Conservation (phyloP, 179 eudicot species). For the Drosera spatulata region DNA sequence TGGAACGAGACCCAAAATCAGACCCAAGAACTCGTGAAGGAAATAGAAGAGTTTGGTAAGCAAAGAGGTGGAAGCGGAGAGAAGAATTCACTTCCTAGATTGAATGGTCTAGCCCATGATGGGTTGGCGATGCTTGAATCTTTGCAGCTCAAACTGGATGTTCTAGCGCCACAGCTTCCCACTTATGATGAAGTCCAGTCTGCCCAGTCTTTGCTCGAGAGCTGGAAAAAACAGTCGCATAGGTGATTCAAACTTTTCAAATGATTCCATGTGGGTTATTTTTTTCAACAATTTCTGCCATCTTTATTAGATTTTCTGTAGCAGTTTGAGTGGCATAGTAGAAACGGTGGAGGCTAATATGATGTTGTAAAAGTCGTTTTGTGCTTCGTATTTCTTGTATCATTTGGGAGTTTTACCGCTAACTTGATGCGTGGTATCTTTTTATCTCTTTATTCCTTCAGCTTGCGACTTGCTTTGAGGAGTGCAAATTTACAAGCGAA, state of each 20-base stretch:
- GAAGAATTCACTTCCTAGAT: conserved; percentile 63
- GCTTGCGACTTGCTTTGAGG: conserved; percentile 63
- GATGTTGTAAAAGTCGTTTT: no score
- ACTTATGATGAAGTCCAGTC: conserved; percentile 43
- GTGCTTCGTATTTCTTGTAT: not conserved
- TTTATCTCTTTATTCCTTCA: conserved; percentile 13
- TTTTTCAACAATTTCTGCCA: no score
- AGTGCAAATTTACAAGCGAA: conserved; percentile 87
- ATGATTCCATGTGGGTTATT: not conserved
- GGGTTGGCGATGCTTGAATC: conserved; percentile 48
- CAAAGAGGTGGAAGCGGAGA: conserved; percentile 17
- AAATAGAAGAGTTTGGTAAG: conserved; percentile 62
- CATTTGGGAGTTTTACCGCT: not conserved
- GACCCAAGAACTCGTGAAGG: conserved; percentile 41
- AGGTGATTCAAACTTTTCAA: conserved; percentile 23
- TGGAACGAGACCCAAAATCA: conserved; percentile 52
- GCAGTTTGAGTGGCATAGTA: no score
- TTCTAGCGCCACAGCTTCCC: conserved; percentile 84
- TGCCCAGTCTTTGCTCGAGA: conserved; percentile 50
- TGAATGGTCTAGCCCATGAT: conserved; percentile 82
- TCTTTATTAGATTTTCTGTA: no score
- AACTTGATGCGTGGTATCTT: not conserved
- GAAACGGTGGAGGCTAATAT: no score
- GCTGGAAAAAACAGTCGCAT: conserved; percentile 63
- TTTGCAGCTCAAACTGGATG: conserved; percentile 56